These are phyloP conservation scores for Clonostachys solani DNA, from an alignment of 2,329 filamentous ascomycete species.

Conservation along the genomic window DNA sequence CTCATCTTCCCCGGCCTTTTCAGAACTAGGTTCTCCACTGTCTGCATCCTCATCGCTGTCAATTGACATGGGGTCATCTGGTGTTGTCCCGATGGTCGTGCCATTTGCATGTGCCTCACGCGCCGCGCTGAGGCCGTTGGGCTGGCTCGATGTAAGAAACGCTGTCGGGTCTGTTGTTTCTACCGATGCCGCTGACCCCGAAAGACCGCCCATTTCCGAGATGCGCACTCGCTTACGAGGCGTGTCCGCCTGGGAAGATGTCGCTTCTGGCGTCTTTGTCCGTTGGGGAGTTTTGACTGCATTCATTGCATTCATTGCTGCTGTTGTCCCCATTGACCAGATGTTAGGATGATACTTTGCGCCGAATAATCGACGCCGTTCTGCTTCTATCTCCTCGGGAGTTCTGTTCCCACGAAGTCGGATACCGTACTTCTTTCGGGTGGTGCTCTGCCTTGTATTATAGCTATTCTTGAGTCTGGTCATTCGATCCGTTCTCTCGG, in stretches of 20 bases:
- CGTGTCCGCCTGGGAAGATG: background rate
- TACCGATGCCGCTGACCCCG: constrained; percentile 25
- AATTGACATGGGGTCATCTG: constrained; percentile 16
- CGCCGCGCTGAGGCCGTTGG: constrained; percentile 5
- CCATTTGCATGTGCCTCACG: background rate
- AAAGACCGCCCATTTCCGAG: constrained; percentile 26
- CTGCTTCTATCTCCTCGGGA: constrained; percentile 37
- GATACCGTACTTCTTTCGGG: constrained; percentile 55
- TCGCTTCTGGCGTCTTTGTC: no score
- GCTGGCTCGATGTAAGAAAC: constrained; percentile 11
- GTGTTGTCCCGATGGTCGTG: background rate
- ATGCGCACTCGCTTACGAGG: constrained; percentile 19
- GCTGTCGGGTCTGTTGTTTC: constrained; percentile 29
- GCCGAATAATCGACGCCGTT: constrained; percentile 29
- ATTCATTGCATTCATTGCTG: no score
- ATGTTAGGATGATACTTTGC: background rate
- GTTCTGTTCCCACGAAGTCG: constrained; percentile 44
- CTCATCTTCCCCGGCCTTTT: background rate
- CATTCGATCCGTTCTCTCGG: constrained; percentile 22
- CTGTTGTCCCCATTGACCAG: background rate
- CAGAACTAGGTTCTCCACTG: background rate
- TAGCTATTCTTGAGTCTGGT: constrained; percentile 45
- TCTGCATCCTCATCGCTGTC: constrained; percentile 1
- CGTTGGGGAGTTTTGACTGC: no score
- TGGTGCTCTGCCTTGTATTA: constrained; percentile 51